phyloP scores from a whole-genome alignment of 352 stramenopile species.

The Globisporangium uncinulatum region DNA sequence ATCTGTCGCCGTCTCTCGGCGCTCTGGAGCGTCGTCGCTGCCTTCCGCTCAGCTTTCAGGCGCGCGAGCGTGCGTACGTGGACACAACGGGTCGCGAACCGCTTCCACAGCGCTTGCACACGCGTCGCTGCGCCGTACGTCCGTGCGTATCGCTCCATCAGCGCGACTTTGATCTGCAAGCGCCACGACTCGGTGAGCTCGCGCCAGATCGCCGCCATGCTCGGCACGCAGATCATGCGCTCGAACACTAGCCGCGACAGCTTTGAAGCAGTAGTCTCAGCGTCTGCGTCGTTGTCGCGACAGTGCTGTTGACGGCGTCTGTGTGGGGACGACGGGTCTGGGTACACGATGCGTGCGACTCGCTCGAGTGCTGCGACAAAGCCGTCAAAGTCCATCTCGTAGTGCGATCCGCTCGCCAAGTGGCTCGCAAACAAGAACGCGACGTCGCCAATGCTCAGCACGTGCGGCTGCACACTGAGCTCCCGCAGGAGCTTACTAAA shows the following conservation, averaged over 20 bases:
- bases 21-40: constrained; percentile 45
- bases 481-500: constrained; percentile 75
- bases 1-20: constrained; percentile 18
- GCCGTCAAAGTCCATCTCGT: constrained; percentile 55
- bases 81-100: constrained; percentile 12
- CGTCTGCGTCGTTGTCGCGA: background rate
- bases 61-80: constrained; percentile 17
- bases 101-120: constrained; percentile 36
- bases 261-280: background rate
- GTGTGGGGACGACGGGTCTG: background rate
- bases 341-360: constrained; percentile 32
- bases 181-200: constrained; percentile 46
- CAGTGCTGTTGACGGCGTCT: background rate
- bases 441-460: constrained; percentile 51
- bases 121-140: constrained; percentile 48
- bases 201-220: constrained; percentile 31
- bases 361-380: constrained; percentile 37
- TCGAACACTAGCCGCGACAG: constrained; percentile 41
- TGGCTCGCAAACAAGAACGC: constrained; percentile 58
- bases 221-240: constrained; percentile 34
- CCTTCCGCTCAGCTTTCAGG: constrained; percentile 33
- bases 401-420: constrained; percentile 27
- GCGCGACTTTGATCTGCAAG: constrained; percentile 23
- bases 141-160: constrained; percentile 20
- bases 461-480: constrained; percentile 36